Evolutionary conservation across 805 yeast genomes (phyloP).

Genomic region (Teunomyces tritomae): DNA sequence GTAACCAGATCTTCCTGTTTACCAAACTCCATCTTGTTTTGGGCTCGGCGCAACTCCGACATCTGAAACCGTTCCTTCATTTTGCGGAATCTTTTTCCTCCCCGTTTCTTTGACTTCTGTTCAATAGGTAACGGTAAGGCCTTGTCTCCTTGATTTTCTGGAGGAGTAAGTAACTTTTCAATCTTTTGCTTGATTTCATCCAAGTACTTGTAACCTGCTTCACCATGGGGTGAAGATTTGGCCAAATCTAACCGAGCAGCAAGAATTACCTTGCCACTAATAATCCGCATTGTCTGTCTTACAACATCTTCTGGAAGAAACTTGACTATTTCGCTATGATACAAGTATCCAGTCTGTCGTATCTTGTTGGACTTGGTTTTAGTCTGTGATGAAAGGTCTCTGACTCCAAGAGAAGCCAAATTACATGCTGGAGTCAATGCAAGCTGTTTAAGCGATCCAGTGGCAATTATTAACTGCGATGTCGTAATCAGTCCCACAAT

Average conservation of each 20-base stretch:
- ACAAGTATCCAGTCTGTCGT: conserved; percentile 69
- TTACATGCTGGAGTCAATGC: conserved; percentile 80
- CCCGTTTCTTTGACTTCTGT: conserved; percentile 75
- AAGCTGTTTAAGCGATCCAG: conserved; percentile 67
- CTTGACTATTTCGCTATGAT: conserved; percentile 57
- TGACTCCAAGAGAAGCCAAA: conserved; percentile 70
- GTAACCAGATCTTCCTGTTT: conserved; percentile 59
- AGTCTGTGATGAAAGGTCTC: conserved; percentile 32
- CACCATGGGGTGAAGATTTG: conserved; percentile 40
- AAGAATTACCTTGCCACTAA: conserved; percentile 74
- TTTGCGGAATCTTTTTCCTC: conserved; percentile 78
- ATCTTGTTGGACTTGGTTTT: conserved; percentile 36
- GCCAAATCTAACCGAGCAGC: conserved; percentile 81
- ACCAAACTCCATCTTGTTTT: conserved; percentile 83
- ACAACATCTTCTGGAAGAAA: conserved; percentile 55
- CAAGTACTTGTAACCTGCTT: conserved; percentile 57
- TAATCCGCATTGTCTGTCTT: conserved; percentile 70
- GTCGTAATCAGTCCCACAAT: conserved; percentile 72
- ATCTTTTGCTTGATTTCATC: conserved; percentile 61
- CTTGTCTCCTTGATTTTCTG: conserved; percentile 57
- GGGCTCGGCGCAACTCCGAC: conserved; percentile 79
- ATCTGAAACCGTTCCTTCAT: conserved; percentile 76
- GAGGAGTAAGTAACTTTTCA: conserved; percentile 74
- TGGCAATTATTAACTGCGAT: conserved; percentile 64
- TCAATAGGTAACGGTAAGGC: conserved; percentile 77